Conservation (phyloP, 2,329 filamentous ascomycete genomes). For the Akanthomyces muscarius region DNA sequence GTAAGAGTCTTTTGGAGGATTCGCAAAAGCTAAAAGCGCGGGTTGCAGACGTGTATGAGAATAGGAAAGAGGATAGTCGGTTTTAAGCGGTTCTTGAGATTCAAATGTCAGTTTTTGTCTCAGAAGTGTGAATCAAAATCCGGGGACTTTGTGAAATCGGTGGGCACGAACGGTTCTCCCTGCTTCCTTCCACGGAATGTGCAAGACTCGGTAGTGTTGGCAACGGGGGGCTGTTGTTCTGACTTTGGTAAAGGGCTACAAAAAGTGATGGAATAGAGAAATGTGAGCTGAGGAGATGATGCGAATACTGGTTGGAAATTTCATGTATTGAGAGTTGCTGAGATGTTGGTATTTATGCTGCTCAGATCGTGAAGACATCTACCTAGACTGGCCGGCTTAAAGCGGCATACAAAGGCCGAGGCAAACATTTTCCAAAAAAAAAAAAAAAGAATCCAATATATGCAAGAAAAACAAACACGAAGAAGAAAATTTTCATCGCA, state of each 20-base stretch:
- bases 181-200: constrained; percentile 6
- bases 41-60: too few relatives aligned
- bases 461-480: background rate
- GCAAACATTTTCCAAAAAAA: background rate
- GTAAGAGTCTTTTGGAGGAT: background rate
- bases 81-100: too few relatives aligned
- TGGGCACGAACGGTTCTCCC: background rate
- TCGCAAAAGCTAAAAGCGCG: background rate
- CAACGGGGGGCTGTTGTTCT: background rate
- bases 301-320: too few relatives aligned
- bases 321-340: too few relatives aligned
- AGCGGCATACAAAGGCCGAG: background rate
- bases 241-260: background rate
- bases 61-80: too few relatives aligned
- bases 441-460: background rate
- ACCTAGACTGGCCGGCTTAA: background rate
- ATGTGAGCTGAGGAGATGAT: too few relatives aligned
- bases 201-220: background rate
- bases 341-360: too few relatives aligned
- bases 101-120: too few relatives aligned
- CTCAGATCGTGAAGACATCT: background rate
- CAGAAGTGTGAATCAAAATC: too few relatives aligned
- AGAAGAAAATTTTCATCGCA: background rate
- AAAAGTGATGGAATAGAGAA: background rate
- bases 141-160: too few relatives aligned